Conservation (phyloP, 371 early-diverging fungal species). For the Blyttiomyces sp. region DNA sequence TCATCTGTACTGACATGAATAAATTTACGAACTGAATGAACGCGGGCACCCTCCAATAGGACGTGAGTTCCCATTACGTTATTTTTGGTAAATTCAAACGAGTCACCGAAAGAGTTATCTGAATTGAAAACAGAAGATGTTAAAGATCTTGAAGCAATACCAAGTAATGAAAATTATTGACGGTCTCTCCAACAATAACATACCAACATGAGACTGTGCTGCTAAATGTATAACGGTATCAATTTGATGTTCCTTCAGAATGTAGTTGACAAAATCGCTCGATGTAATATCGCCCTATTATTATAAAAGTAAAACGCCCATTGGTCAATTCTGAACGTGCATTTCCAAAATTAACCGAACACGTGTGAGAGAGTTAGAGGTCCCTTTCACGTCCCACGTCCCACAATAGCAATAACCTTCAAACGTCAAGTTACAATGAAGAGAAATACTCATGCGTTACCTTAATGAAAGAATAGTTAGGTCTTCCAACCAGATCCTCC, state of each 20-base stretch:
- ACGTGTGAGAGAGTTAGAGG: background rate
- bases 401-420: background rate
- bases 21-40: conserved; percentile 56
- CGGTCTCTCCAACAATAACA: too few species aligned
- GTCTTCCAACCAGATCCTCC: conserved; percentile 47
- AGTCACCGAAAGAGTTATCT: conserved; percentile 85
- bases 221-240: conserved; percentile 81
- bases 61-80: conserved; percentile 88
- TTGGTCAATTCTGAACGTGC: background rate
- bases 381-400: background rate
- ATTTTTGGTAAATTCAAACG: conserved; percentile 79
- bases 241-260: conserved; percentile 67
- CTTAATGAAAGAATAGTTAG: conserved; percentile 68
- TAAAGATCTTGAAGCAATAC: too few species aligned
- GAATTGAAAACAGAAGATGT: background rate
- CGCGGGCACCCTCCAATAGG: conserved; percentile 73
- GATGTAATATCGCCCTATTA: conserved; percentile 71
- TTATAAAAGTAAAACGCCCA: background rate
- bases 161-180: too few species aligned
- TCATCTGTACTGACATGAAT: conserved; percentile 86
- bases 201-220: conserved; percentile 78
- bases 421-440: background rate
- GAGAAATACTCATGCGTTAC: conserved; percentile 36
- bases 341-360: background rate
- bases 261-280: conserved; percentile 62